Conservation (phyloP, 75 land plant genomes). For the Isoetes taiwanensis region DNA sequence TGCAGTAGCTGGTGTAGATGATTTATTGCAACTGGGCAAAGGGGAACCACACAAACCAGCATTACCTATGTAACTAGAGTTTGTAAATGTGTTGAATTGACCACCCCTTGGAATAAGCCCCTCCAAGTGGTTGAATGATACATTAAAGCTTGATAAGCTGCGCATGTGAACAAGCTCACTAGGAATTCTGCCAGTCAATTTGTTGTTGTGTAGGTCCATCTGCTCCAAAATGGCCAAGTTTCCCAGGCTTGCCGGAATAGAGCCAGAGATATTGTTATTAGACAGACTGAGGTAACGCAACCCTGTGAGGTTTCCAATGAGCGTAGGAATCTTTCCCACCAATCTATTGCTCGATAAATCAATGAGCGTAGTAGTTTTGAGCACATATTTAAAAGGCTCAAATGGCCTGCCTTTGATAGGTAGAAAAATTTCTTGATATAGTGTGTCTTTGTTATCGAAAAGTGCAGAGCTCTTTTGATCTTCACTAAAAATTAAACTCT, state of each 20-base stretch:
- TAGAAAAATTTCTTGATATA: too few species aligned
- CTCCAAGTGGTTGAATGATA: conserved; percentile 13
- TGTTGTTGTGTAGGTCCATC: conserved; percentile 47
- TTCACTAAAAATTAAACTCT: too few species aligned
- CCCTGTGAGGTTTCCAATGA: conserved; percentile 29
- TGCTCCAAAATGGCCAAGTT: conserved; percentile 29
- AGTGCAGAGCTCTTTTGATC: too few species aligned
- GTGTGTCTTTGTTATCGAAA: too few species aligned
- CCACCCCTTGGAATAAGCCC: conserved; percentile 18
- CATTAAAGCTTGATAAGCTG: conserved; percentile 17
- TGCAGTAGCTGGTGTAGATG: too few species aligned
- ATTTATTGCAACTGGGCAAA: too few species aligned
- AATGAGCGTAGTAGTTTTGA: neutral
- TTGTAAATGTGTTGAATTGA: conserved; percentile 15
- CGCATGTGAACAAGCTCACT: conserved; percentile 30
- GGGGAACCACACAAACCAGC: conserved; percentile 21
- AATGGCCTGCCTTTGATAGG: too few species aligned
- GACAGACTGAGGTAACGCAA: conserved; percentile 45
- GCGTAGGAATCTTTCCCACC: conserved; percentile 10
- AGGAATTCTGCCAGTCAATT: conserved; percentile 45
- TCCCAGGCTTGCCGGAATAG: conserved; percentile 39
- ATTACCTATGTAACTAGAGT: conserved; percentile 14
- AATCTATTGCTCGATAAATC: conserved; percentile 5
- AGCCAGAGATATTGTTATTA: conserved; percentile 38
- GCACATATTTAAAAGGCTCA: too few species aligned